Percentiles rank a stretch among this genome's conserved stretches.
Evolutionary conservation across 495 filamentous ascomycete species (phyloP).

Genomic region (Cercophora scortea): DNA sequence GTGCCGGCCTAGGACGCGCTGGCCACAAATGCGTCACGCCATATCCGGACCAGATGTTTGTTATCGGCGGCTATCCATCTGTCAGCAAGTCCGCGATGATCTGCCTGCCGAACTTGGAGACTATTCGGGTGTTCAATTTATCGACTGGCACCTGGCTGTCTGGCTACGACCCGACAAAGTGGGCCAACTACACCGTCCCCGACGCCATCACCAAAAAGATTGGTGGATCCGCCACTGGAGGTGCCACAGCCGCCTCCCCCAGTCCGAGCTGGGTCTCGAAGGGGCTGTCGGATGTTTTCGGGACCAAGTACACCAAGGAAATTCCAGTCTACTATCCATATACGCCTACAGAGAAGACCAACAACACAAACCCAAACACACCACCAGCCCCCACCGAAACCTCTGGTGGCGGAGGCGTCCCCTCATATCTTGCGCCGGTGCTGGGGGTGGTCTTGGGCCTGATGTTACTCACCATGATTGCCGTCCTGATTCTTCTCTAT

Average conservation of each 20-base stretch:
- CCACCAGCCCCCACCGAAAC: neutral
- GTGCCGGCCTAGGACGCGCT: constrained; percentile 43
- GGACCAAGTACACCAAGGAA: constrained; percentile 43
- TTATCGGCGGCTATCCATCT: constrained; percentile 48
- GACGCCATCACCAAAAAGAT: constrained; percentile 47
- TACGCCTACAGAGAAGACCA: constrained; percentile 15
- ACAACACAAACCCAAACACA: constrained; percentile 25
- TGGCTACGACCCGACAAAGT: constrained; percentile 51
- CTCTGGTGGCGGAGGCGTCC: constrained; percentile 34
- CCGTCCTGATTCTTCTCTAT: constrained; percentile 47
- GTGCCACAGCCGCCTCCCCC: constrained; percentile 46
- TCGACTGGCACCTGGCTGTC: constrained; percentile 49
- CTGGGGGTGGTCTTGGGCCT: constrained; percentile 61
- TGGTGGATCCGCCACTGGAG: constrained; percentile 53
- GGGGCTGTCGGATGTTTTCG: constrained; percentile 47
- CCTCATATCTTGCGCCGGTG: constrained; percentile 54
- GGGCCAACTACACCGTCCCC: constrained; percentile 56
- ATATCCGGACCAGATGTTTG: constrained; percentile 68
- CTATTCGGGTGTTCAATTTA: constrained; percentile 58
- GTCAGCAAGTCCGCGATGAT: constrained; percentile 4
- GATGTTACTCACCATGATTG: constrained; percentile 45
- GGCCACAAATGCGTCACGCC: constrained; percentile 59
- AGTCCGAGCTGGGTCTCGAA: constrained; percentile 42
- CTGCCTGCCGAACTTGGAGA: constrained; percentile 42
- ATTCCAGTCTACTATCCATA: constrained; percentile 58